Percentiles rank a stretch among this genome's conserved stretches.
Conservation (phyloP, 768 basidiomycete species). For the Krasilnikovozyma curviuscula region DNA sequence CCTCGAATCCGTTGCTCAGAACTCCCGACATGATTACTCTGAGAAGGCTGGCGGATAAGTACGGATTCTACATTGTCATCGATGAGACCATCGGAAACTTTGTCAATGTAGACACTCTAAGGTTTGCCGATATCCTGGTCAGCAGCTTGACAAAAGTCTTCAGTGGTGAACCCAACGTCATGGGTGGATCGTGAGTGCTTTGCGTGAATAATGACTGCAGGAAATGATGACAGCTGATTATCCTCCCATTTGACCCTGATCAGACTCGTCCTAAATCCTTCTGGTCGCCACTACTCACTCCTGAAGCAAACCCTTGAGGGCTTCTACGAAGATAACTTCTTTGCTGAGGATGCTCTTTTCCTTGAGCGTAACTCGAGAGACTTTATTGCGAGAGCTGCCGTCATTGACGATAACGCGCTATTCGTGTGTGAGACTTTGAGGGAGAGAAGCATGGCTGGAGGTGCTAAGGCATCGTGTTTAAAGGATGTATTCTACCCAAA, state of each 20-base stretch:
- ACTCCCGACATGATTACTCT: slow-evolving; percentile 58
- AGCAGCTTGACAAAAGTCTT: slow-evolving; percentile 89
- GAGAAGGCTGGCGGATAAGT: slow-evolving; percentile 61
- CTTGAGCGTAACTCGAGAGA: slow-evolving; percentile 97
- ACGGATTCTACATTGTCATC: slow-evolving; percentile 68
- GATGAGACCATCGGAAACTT: slow-evolving; percentile 94
- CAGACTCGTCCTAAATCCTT: slow-evolving; percentile 76
- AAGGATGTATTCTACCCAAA: slow-evolving; percentile 82
- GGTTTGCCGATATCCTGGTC: slow-evolving; percentile 70
- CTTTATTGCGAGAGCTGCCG: slow-evolving; percentile 51
- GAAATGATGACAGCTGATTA: background rate
- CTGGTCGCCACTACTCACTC: slow-evolving; percentile 42
- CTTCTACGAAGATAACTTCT: slow-evolving; percentile 68
- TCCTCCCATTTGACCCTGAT: background rate
- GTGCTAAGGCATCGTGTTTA: slow-evolving; percentile 23
- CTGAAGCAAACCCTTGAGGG: slow-evolving; percentile 43
- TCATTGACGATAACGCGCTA: slow-evolving; percentile 66
- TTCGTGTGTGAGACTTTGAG: slow-evolving; percentile 60
- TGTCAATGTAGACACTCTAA: slow-evolving; percentile 73
- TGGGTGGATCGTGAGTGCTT: slow-evolving; percentile 73
- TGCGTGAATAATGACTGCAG: background rate
- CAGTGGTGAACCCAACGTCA: slow-evolving; percentile 82
- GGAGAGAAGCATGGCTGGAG: slow-evolving; percentile 29
- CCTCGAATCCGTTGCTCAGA: slow-evolving; percentile 84
- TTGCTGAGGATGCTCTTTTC: slow-evolving; percentile 76